Evolutionary conservation across 352 stramenopile genomes (phyloP).

Genomic region (Phytophthora fragariaefolia): DNA sequence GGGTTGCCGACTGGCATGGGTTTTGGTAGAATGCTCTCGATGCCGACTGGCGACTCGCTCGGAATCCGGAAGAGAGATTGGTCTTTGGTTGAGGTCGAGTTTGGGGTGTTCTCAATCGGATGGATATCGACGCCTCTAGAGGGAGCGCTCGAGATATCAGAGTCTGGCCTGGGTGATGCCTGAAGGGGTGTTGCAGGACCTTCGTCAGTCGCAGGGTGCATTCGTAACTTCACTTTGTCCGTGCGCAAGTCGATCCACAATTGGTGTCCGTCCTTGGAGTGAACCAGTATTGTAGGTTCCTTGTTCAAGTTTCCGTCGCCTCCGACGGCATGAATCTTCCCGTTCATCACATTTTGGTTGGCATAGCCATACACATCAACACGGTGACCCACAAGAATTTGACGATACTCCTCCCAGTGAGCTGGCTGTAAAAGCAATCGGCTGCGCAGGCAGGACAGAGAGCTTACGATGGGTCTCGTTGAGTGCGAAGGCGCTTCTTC

Average conservation of each 20-base stretch:
- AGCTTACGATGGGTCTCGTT: constrained; percentile 9
- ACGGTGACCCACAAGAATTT: constrained; percentile 31
- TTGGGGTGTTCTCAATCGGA: neutral
- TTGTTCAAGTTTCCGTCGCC: neutral
- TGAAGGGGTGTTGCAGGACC: neutral
- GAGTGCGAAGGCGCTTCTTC: neutral
- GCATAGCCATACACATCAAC: constrained; percentile 38
- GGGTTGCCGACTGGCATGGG: neutral
- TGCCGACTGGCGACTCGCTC: neutral
- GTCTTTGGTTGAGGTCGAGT: neutral
- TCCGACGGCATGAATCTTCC: constrained; percentile 27
- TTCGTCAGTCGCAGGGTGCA: constrained; percentile 17
- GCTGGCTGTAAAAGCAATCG: constrained; percentile 30
- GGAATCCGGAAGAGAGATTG: constrained; percentile 13
- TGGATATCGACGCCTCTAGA: no score
- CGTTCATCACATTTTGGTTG: constrained; percentile 26
- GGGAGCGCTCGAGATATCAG: no score
- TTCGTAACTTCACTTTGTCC: constrained; percentile 37
- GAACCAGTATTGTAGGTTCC: constrained; percentile 29
- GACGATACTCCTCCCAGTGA: constrained; percentile 33
- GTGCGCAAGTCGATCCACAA: constrained; percentile 33
- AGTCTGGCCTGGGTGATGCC: neutral
- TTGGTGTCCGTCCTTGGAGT: constrained; percentile 38
- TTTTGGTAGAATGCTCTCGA: constrained; percentile 1
- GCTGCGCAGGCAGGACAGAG: constrained; percentile 30